Base-by-base conservation (phyloP, 352 stramenopile species). In the Peronospora tabacina region DNA sequence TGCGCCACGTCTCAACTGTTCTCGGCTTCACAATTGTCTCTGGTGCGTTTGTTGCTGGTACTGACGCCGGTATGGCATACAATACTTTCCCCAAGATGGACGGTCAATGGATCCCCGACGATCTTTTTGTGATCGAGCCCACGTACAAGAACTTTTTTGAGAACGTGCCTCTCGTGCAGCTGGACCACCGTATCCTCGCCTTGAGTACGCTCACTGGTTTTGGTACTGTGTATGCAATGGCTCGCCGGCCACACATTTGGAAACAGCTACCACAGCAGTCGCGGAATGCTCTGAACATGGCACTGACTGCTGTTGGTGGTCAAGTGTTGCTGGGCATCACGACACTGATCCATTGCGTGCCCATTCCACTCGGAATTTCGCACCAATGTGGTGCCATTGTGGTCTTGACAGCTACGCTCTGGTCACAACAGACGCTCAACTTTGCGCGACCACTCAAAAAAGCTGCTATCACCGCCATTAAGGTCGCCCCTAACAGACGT, bases 51-150 rank as follows among this genome's bases (percentile, higher is more conserved):
- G 96, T 99, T 3, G 96, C 96, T 6, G 96, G 96, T n/a, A 99
- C 97, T 55, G 95, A 99, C 72, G 96, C 96, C 4, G 96, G 96
- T 20, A 87, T 96, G 57, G 95, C 96, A 2, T 99, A 95, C 87
- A 99, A 99, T 71, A 97, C 87, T 16, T 99, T 95, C 58, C 96
- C 96, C 6, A 95, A 96, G 60, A 98, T 98, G 94, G 81, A 76
- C 49, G 86, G 82, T 22, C 67, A 94, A 48, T 98, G 90, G 90
- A 96, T 99, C 44, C 96, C 96, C 3, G 79, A 94, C 40, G 90
- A 96, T 38, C 79, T 97, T 48, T 92, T 96, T 26, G 86, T 91
- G 48, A 49, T 91, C 11, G 66, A 88, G 44, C 95, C 95, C 7
- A 83, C 71, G 56, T 97, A 92, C 65, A 79, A 78, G 46, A 99